A percentile compares a stretch with the other conserved stretches of the same genome.
Evolutionary conservation across 2,329 filamentous ascomycete genomes (phyloP).

Genomic region (Xylaria multiplex): DNA sequence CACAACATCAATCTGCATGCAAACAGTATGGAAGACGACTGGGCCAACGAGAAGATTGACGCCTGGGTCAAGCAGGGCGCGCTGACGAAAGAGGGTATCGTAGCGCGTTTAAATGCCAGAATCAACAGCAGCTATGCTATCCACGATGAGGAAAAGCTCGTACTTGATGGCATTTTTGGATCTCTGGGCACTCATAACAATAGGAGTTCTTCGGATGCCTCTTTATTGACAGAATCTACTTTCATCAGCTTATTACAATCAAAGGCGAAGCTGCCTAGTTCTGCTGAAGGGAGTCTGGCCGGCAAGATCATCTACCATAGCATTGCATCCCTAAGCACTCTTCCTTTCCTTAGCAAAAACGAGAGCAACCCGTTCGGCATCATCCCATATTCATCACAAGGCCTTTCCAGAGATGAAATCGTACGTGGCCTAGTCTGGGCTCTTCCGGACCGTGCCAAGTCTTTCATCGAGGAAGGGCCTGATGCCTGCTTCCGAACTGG

Average conservation of each 20-base stretch:
- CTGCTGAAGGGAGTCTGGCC: not conserved
- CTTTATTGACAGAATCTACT: too few relatives aligned
- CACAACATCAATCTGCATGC: not conserved
- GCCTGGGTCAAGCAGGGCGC: conserved; percentile 8
- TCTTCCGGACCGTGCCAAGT: conserved; percentile 27
- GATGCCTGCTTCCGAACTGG: conserved; percentile 31
- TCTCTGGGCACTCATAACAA: conserved; percentile 1
- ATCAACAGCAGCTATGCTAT: conserved; percentile 12
- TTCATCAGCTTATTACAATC: not conserved
- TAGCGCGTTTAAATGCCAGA: conserved; percentile 11
- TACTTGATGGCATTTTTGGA: not conserved
- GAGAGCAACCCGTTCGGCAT: not conserved
- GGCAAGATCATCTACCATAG: conserved; percentile 30
- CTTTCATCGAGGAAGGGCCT: conserved; percentile 29
- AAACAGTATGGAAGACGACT: conserved; percentile 3
- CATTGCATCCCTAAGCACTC: conserved; percentile 33
- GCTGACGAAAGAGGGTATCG: conserved; percentile 11
- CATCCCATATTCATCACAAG: not conserved
- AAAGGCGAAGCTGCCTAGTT: conserved; percentile 4
- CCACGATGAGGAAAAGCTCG: conserved; percentile 2
- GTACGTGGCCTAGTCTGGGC: conserved; percentile 33
- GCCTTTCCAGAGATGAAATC: conserved; percentile 25
- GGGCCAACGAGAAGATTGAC: not conserved
- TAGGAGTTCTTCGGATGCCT: too few relatives aligned
- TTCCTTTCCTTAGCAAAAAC: conserved; percentile 30